These are phyloP conservation scores for Serendipita vermifera DNA, from an alignment of 768 basidiomycete genomes.

Conservation along the genomic window DNA sequence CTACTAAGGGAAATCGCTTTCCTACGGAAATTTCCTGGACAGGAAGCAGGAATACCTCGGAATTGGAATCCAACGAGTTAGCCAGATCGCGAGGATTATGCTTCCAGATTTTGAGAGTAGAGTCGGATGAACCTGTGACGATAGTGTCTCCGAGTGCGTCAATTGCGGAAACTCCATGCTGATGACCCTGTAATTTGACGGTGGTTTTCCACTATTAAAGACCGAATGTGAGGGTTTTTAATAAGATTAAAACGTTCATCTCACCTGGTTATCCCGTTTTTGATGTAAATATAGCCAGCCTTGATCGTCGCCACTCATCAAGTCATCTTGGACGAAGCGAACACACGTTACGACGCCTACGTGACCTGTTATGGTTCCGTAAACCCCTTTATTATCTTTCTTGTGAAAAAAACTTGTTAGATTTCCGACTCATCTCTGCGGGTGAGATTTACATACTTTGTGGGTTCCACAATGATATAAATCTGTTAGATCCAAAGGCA, in stretches of 20 bases:
- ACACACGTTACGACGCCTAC: conserved; percentile 62
- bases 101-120: conserved; percentile 62
- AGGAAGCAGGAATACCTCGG: too few species aligned
- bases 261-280: conserved; percentile 23
- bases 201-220: conserved; percentile 44
- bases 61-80: too few species aligned
- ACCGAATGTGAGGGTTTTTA: conserved; percentile 16
- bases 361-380: conserved; percentile 63
- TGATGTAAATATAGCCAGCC: conserved; percentile 59
- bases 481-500: conserved; percentile 45
- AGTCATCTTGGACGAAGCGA: conserved; percentile 41
- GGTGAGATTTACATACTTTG: conserved; percentile 16
- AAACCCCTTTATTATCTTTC: conserved; percentile 39
- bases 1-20: conserved; percentile 59
- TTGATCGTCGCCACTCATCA: conserved; percentile 65
- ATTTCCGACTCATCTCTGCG: background rate
- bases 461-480: conserved; percentile 48
- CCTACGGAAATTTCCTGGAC: conserved; percentile 47
- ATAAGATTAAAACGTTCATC: conserved; percentile 20
- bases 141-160: conserved; percentile 37
- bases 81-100: conserved; percentile 22
- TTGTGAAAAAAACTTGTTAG: conserved; percentile 28
- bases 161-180: conserved; percentile 55
- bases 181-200: conserved; percentile 44
- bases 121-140: conserved; percentile 76